These are phyloP conservation scores for Colletotrichum falcatum DNA, from an alignment of 2,329 filamentous ascomycete genomes.

Conservation along the genomic window DNA sequence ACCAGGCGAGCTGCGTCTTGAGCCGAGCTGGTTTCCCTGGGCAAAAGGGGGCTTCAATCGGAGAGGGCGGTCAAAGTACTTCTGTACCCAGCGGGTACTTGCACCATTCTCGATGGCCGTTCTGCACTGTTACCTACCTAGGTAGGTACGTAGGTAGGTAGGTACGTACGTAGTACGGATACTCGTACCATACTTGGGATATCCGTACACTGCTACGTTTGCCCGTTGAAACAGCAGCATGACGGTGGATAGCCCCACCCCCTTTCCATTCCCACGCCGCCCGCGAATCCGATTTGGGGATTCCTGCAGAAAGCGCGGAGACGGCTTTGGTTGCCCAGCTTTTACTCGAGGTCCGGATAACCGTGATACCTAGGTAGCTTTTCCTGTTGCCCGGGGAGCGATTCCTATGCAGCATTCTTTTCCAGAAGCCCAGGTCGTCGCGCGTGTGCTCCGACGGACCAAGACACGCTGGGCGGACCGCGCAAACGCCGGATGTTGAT, in stretches of 20 bases:
- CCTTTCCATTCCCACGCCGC: background rate
- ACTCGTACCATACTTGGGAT: background rate
- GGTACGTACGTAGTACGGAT: background rate
- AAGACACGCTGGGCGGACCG: slow-evolving; percentile 15
- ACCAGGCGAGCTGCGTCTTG: slow-evolving; percentile 15
- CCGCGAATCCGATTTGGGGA: background rate
- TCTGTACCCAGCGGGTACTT: slow-evolving; percentile 11
- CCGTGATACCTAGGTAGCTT: slow-evolving; percentile 8
- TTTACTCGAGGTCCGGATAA: slow-evolving; percentile 17
- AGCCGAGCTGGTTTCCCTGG: slow-evolving; percentile 28
- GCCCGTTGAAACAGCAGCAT: slow-evolving; percentile 33
- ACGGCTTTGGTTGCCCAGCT: slow-evolving; percentile 11
- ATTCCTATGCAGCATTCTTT: background rate
- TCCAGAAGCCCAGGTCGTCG: background rate
- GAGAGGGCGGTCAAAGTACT: slow-evolving; percentile 13
- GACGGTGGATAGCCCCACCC: slow-evolving; percentile 31
- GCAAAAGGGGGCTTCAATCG: slow-evolving; percentile 5
- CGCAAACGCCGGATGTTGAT: slow-evolving; percentile 13
- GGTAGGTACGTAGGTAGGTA: background rate
- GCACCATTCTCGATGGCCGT: background rate
- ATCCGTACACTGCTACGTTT: slow-evolving; percentile 12
- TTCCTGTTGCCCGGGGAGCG: background rate
- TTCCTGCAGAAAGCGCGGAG: slow-evolving; percentile 15
- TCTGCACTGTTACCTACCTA: background rate
- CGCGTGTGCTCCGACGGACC: slow-evolving; percentile 2